Evolutionary conservation across 2,329 filamentous ascomycete genomes (phyloP).

Genomic region (Botrytis pseudocinerea): DNA sequence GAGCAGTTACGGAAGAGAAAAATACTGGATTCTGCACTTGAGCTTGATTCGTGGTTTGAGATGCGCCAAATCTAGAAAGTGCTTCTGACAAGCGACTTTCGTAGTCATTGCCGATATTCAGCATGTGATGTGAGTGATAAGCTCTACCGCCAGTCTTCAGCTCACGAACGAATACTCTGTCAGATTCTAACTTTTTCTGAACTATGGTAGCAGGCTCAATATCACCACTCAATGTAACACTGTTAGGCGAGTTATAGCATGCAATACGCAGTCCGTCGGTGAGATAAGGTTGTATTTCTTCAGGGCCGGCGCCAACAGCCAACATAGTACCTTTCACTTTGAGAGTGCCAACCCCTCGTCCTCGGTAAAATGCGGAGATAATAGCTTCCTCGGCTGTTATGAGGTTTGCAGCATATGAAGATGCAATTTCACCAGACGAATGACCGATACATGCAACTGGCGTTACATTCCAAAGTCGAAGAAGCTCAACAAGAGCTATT

Average conservation of each 20-base stretch:
- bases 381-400: conserved; percentile 41
- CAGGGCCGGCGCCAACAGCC: conserved; percentile 26
- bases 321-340: conserved; percentile 24
- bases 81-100: conserved; percentile 13
- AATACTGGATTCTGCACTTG: neutral
- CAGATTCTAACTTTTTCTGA: conserved; percentile 11
- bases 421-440: conserved; percentile 51
- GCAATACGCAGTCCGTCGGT: conserved; percentile 29
- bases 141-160: conserved; percentile 23
- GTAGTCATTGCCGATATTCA: conserved; percentile 18
- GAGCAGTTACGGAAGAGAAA: conserved; percentile 9
- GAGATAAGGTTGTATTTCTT: conserved; percentile 11
- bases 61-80: neutral
- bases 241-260: conserved; percentile 34
- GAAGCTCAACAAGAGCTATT: conserved; percentile 47
- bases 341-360: conserved; percentile 21
- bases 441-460: conserved; percentile 47
- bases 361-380: conserved; percentile 48
- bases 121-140: conserved; percentile 28
- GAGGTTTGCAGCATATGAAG: conserved; percentile 45
- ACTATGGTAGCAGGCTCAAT: conserved; percentile 10
- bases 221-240: conserved; percentile 33
- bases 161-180: conserved; percentile 29
- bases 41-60: neutral
- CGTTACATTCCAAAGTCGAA: conserved; percentile 45